These are phyloP conservation scores for Xylaria sp. DNA, from an alignment of 2,329 filamentous ascomycete genomes.

Conservation along the genomic window DNA sequence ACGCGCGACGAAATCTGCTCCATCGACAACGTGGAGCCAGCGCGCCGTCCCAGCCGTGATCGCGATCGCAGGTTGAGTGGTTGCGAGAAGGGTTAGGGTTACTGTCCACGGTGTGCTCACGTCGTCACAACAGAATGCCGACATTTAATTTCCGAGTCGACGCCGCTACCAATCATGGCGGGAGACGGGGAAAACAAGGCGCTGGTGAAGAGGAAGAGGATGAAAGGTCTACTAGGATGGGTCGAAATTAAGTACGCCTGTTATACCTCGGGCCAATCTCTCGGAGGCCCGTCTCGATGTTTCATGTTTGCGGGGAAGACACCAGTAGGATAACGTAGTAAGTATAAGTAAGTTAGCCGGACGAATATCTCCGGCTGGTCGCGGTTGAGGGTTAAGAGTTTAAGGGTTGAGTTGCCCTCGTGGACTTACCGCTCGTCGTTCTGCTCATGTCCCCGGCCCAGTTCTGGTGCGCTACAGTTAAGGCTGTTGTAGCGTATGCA, in stretches of 20 bases:
- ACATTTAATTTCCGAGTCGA: constrained; percentile 3
- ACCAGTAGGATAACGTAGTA: not conserved
- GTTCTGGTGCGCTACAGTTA: too few species aligned
- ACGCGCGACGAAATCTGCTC: not conserved
- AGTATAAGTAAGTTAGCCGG: constrained; percentile 11
- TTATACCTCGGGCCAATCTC: constrained; percentile 3
- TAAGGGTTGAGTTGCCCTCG: too few species aligned
- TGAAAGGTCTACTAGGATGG: too few species aligned
- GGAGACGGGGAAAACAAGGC: not conserved
- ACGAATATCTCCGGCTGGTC: constrained; percentile 21
- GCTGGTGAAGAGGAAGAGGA: not conserved
- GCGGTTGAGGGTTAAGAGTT: too few species aligned
- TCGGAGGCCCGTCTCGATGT: constrained; percentile 20
- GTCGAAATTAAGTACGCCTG: constrained; percentile 9
- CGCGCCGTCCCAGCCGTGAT: not conserved
- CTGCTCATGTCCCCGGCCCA: too few species aligned
- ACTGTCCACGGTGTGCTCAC: not conserved
- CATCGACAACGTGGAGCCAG: not conserved
- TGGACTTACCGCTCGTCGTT: too few species aligned
- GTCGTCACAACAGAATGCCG: not conserved
- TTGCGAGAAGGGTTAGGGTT: not conserved
- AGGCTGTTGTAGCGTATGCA: too few species aligned
- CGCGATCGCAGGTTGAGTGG: too few species aligned
- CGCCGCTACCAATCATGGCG: not conserved
- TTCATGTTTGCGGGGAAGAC: constrained; percentile 21